These are phyloP conservation scores for Graphilbum sp. DNA, from an alignment of 2,329 filamentous ascomycete genomes.

Conservation along the genomic window DNA sequence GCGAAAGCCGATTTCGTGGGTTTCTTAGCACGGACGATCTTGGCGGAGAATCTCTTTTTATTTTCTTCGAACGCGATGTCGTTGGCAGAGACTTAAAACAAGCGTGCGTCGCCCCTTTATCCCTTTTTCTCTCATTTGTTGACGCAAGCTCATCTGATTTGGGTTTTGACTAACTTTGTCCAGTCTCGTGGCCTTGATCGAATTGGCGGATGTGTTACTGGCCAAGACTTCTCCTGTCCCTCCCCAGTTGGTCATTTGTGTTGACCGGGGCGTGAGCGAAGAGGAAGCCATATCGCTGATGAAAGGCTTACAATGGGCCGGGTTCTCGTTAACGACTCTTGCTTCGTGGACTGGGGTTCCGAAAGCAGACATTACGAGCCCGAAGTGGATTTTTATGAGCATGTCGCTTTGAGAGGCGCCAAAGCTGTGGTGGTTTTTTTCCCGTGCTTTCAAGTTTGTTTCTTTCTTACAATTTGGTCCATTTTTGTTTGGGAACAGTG, in stretches of 20 bases:
- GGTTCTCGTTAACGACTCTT: constrained; percentile 69
- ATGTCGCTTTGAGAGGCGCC: constrained; percentile 77
- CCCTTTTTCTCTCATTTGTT: not conserved
- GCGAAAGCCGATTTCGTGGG: constrained; percentile 70
- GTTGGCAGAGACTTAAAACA: constrained; percentile 68
- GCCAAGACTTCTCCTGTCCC: constrained; percentile 29
- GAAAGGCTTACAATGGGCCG: constrained; percentile 83
- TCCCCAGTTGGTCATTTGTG: constrained; percentile 60
- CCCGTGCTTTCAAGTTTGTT: too few species aligned
- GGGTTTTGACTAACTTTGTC: constrained; percentile 12
- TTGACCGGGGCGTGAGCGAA: constrained; percentile 53
- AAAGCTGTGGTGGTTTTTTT: too few species aligned
- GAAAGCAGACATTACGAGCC: constrained; percentile 34
- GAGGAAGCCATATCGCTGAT: constrained; percentile 50
- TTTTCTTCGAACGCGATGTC: constrained; percentile 65
- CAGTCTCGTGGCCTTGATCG: constrained; percentile 78
- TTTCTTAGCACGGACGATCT: constrained; percentile 52
- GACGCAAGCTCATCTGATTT: not conserved
- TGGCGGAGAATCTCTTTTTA: constrained; percentile 58
- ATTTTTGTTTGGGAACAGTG: not conserved
- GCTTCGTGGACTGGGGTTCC: constrained; percentile 53
- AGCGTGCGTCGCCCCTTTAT: constrained; percentile 43
- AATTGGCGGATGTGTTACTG: constrained; percentile 64
- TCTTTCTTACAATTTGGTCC: constrained; percentile 1
- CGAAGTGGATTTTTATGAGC: constrained; percentile 70